A percentile compares a stretch with the other conserved stretches of the same genome.
phyloP scores from a whole-genome alignment of 768 basidiomycete species.

The Panellus pusillus region DNA sequence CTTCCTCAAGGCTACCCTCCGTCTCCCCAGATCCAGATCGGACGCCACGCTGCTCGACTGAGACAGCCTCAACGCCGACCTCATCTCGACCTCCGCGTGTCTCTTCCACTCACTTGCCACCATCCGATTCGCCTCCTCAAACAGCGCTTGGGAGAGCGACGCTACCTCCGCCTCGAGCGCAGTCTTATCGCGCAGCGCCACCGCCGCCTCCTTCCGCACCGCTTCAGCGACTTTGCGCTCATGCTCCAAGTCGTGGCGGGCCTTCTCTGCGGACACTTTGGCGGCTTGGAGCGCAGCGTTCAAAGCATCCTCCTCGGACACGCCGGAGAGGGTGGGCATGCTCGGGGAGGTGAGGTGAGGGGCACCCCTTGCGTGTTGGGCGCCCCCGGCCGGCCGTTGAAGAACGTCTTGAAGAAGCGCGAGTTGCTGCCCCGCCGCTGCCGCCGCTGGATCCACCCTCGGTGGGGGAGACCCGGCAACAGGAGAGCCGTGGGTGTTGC shows the following conservation, averaged over 20 bases:
- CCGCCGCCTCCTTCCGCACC: constrained; percentile 56
- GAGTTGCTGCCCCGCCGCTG: constrained; percentile 27
- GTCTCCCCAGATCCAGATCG: background rate
- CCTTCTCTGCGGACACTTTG: constrained; percentile 25
- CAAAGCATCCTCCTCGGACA: constrained; percentile 23
- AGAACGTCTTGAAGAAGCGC: constrained; percentile 76
- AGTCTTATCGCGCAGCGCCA: constrained; percentile 54
- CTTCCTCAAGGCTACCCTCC: background rate
- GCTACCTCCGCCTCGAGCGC: constrained; percentile 78
- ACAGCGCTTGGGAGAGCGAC: constrained; percentile 76
- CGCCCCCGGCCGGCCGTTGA: constrained; percentile 36
- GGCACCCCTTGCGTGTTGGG: constrained; percentile 8
- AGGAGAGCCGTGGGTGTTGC: background rate
- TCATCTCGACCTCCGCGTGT: constrained; percentile 67
- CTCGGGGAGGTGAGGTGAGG: constrained; percentile 16
- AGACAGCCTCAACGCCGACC: constrained; percentile 9
- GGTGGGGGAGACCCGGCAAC: too few relatives aligned
- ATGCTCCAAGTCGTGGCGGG: constrained; percentile 31
- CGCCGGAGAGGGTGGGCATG: constrained; percentile 15
- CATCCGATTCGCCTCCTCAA: constrained; percentile 94
- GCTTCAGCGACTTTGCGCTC: constrained; percentile 44
- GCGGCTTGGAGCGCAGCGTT: constrained; percentile 18
- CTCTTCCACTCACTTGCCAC: constrained; percentile 74
- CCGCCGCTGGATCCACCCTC: too few relatives aligned
- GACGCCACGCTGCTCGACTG: background rate